These are phyloP conservation scores for Vicia faba DNA, from an alignment of 306 rosid genomes.

Conservation along the genomic window DNA sequence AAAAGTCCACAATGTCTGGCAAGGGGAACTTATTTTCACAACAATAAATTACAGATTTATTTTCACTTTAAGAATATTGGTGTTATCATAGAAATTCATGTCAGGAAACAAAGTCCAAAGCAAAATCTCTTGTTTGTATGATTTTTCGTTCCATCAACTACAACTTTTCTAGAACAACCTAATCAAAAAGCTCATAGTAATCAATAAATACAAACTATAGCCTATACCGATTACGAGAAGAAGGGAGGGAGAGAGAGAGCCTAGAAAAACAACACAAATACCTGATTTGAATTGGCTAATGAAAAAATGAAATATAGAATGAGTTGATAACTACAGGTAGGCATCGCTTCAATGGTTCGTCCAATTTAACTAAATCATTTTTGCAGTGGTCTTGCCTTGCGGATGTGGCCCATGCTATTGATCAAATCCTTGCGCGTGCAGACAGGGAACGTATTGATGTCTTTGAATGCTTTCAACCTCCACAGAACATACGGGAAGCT, in stretches of 20 bases:
- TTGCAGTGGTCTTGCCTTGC: constrained; percentile 86
- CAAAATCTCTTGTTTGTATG: constrained; percentile 36
- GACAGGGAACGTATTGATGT: constrained; percentile 80
- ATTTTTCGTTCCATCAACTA: constrained; percentile 29
- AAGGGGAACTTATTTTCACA: constrained; percentile 12
- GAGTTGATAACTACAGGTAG: constrained; percentile 30
- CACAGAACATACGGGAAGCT: constrained; percentile 93
- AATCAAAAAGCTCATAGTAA: constrained; percentile 32
- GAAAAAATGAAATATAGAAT: constrained; percentile 37
- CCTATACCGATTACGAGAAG: constrained; percentile 2
- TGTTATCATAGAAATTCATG: constrained; percentile 9
- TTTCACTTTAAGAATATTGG: constrained; percentile 11
- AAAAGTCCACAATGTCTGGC: neutral
- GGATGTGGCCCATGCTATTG: constrained; percentile 93
- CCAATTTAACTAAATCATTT: constrained; percentile 42
- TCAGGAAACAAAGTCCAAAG: constrained; percentile 14
- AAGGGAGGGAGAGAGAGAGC: neutral
- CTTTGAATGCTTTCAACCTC: constrained; percentile 69
- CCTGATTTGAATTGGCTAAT: constrained; percentile 33
- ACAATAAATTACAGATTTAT: neutral
- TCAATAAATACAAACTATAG: constrained; percentile 29
- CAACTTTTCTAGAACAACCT: constrained; percentile 27
- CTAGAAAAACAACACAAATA: constrained; percentile 29
- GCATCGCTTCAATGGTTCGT: constrained; percentile 7
- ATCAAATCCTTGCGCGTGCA: constrained; percentile 97